Conservation (phyloP, 1,139 yeast species). For the Candida freyschussii region DNA sequence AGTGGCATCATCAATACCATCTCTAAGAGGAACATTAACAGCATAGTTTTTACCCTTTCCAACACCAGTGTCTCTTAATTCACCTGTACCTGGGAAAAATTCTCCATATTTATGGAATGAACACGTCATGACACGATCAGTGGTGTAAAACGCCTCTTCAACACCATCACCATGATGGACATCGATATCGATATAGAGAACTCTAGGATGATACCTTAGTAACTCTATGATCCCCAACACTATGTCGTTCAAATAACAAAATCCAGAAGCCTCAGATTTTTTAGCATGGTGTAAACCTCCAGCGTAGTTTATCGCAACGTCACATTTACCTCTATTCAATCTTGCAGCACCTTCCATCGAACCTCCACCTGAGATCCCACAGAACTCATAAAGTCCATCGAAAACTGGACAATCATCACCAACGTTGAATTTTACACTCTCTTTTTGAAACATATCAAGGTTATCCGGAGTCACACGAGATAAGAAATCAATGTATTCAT, state of each 20-base stretch:
- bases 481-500: constrained; percentile 91
- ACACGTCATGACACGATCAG: constrained; percentile 96
- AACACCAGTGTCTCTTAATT: constrained; percentile 80
- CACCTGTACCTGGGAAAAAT: constrained; percentile 96
- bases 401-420: constrained; percentile 98
- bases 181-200: constrained; percentile 92
- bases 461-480: constrained; percentile 94
- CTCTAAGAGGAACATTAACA: constrained; percentile 84
- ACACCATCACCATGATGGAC: constrained; percentile 99
- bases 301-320: constrained; percentile 93
- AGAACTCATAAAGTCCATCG: constrained; percentile 92
- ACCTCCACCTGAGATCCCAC: constrained; percentile 94
- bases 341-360: constrained; percentile 97
- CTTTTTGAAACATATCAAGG: constrained; percentile 84
- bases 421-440: constrained; percentile 90
- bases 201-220: constrained; percentile 87
- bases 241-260: constrained; percentile 87
- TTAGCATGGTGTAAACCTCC: constrained; percentile 98
- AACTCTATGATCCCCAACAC: constrained; percentile 88
- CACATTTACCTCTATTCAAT: constrained; percentile 87
- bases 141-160: constrained; percentile 94
- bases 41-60: constrained; percentile 87
- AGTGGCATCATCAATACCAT: constrained; percentile 88
- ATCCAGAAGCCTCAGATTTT: constrained; percentile 92
- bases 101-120: constrained; percentile 97